Evolutionary conservation across 2,329 filamentous ascomycete species (phyloP).

Genomic region (Polychaeton citri): DNA sequence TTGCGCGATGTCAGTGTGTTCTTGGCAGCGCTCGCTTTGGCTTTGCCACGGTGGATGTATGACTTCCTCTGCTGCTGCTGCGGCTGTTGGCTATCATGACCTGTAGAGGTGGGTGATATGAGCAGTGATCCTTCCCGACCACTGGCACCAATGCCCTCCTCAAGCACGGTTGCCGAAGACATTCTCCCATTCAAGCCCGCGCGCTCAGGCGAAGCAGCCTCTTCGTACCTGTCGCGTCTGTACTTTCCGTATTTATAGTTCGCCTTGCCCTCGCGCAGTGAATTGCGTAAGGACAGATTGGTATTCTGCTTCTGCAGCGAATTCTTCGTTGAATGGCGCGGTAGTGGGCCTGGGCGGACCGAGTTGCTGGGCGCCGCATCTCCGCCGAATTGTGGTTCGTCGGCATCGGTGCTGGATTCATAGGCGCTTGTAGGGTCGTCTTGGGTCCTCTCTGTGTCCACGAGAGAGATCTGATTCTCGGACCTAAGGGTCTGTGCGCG

Average conservation of each 20-base stretch:
- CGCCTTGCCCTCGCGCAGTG: constrained; percentile 5
- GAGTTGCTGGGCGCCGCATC: not conserved
- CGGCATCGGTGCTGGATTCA: not conserved
- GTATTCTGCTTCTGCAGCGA: constrained; percentile 1
- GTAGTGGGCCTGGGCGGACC: not conserved
- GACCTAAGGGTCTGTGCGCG: not conserved
- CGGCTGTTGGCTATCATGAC: not conserved
- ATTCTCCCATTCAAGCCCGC: not conserved
- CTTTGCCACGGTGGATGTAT: constrained; percentile 17
- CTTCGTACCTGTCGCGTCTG: not conserved
- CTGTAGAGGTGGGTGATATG: not conserved
- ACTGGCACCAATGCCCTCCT: not conserved
- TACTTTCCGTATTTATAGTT: constrained; percentile 2
- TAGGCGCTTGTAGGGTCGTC: not conserved
- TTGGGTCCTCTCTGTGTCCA: not conserved
- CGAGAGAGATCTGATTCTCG: not conserved
- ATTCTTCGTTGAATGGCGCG: constrained; percentile 1
- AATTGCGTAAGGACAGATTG: constrained; percentile 1
- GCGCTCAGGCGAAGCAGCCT: not conserved
- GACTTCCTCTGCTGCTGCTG: not conserved
- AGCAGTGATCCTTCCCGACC: not conserved
- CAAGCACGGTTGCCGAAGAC: not conserved
- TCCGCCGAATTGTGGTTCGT: not conserved
- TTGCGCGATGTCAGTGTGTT: constrained; percentile 10
- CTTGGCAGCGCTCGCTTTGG: constrained; percentile 16